These are phyloP conservation scores for Saccharomycopsis hybrid DNA, from an alignment of 1,139 yeast species.

Conservation along the genomic window DNA sequence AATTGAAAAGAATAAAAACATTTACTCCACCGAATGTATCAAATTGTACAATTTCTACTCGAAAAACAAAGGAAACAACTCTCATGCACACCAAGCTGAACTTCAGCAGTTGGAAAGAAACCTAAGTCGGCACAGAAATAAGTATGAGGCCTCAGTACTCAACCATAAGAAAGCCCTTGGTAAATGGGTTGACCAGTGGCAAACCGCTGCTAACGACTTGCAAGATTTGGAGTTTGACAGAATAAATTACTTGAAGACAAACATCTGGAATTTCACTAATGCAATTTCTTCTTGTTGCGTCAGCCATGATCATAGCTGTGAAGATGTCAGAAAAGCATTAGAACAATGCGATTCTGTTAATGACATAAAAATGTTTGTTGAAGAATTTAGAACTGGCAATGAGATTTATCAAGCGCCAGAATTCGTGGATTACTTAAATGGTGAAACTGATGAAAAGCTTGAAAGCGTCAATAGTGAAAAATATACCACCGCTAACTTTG, in stretches of 20 bases:
- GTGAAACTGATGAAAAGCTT: conserved; percentile 23
- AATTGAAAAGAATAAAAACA: conserved; percentile 40
- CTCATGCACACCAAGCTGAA: conserved; percentile 60
- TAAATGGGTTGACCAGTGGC: conserved; percentile 79
- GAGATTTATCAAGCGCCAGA: conserved; percentile 52
- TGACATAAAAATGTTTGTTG: conserved; percentile 55
- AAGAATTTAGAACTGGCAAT: conserved; percentile 59
- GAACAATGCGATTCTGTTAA: conserved; percentile 61
- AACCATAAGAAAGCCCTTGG: conserved; percentile 62
- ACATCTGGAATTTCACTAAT: conserved; percentile 80
- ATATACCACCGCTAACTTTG: conserved; percentile 13
- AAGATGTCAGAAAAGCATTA: conserved; percentile 56
- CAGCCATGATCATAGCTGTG: conserved; percentile 70
- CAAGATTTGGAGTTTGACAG: conserved; percentile 77
- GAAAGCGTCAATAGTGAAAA: background rate
- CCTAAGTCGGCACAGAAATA: conserved; percentile 44
- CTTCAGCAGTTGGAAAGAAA: conserved; percentile 53
- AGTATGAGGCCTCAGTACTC: conserved; percentile 54
- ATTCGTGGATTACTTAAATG: conserved; percentile 41
- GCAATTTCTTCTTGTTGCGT: conserved; percentile 72
- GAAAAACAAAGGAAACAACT: conserved; percentile 51
- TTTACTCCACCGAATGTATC: conserved; percentile 30
- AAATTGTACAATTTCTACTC: conserved; percentile 12
- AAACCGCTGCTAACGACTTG: conserved; percentile 54
- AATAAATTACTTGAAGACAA: conserved; percentile 65